Evolutionary conservation across 2,329 filamentous ascomycete species (phyloP), one percentile per base, ranked within the genome.

Genomic region (Exophiala bonariae): DNA sequence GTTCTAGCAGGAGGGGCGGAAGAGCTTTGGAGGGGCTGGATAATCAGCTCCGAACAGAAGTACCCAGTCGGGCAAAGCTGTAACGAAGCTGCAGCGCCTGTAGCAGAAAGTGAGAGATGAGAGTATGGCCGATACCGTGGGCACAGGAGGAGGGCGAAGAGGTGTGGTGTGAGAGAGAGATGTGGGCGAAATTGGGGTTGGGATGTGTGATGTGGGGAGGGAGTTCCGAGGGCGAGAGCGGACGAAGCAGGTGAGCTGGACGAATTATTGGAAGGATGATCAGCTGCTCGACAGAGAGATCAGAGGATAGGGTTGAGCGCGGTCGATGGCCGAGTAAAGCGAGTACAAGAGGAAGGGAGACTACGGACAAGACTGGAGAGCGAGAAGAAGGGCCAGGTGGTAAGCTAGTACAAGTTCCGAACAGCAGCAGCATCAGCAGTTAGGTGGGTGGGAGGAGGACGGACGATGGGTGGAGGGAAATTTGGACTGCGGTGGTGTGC

Each of bases 51-150:
- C 46, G 41, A 42, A 52, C 44, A 52, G 52, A 23, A 35, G 35
- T 19, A 38, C 48, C 45, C 44, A 34, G 37, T 17, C 16, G 50
- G 52, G 30, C 39, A 49, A 35, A 53, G 44, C 52, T 55, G 46
- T 52, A 32, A 43, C 31, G 48, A 51, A 55, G 49, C 52, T 55
- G 52, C 49, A 55, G 52, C 52, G 49, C 52, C 52, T 42, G 41
- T 22, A 52, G 52, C 52, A 37, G 35, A 20, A 20, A n/a, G 7
- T 16, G 11, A 18, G 17, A 20, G n/a, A 18, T 8, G 18, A 19
- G 18, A 37, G 35, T 16, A 37, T 26, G 6, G 23, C 23, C 23
- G 23, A 11, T 26, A 26, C 6, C 23, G 23, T 26, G 23, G 11
- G 23, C 23, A 26, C 23, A 26, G 48, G 35, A 54, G 20, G 39